Conservation (phyloP, 257 asterid species). For the Lantana camara region DNA sequence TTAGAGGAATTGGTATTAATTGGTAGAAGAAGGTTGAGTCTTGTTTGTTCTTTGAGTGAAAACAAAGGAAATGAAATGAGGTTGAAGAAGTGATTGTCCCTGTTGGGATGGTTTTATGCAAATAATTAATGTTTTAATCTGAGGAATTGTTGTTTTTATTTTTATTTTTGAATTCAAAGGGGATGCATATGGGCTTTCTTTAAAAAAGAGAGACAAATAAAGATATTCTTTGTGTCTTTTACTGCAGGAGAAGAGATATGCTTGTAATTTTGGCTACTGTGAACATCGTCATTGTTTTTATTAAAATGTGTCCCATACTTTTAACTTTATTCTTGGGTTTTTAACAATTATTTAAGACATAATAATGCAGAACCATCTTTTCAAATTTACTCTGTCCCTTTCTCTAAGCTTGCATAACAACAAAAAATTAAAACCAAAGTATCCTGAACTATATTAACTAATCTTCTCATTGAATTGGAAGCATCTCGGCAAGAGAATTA, state of each 20-base stretch:
- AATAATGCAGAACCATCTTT: too few species aligned
- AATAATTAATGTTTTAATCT: not conserved
- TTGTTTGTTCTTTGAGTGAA: constrained; percentile 46
- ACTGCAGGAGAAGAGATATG: constrained; percentile 20
- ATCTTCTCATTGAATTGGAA: too few species aligned
- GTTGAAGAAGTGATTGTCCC: not conserved
- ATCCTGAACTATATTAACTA: too few species aligned
- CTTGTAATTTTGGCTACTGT: not conserved
- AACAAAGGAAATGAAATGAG: constrained; percentile 32
- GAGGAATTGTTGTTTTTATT: constrained; percentile 28
- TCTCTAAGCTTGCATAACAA: too few species aligned
- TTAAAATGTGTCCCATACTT: not conserved
- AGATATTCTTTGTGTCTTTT: constrained; percentile 56
- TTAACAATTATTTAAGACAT: not conserved
- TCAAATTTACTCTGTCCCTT: too few species aligned
- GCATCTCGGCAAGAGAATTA: too few species aligned
- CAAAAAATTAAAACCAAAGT: too few species aligned
- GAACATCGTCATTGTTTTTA: constrained; percentile 14
- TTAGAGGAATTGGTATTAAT: constrained; percentile 29
- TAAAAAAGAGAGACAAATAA: constrained; percentile 53
- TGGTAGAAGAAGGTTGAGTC: not conserved
- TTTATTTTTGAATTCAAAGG: constrained; percentile 40
- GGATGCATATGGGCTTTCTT: constrained; percentile 28
- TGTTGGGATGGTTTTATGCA: constrained; percentile 24
- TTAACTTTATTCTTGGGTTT: not conserved